phyloP scores from a whole-genome alignment of 2,329 filamentous ascomycete species.

The Aspergillus sp. region DNA sequence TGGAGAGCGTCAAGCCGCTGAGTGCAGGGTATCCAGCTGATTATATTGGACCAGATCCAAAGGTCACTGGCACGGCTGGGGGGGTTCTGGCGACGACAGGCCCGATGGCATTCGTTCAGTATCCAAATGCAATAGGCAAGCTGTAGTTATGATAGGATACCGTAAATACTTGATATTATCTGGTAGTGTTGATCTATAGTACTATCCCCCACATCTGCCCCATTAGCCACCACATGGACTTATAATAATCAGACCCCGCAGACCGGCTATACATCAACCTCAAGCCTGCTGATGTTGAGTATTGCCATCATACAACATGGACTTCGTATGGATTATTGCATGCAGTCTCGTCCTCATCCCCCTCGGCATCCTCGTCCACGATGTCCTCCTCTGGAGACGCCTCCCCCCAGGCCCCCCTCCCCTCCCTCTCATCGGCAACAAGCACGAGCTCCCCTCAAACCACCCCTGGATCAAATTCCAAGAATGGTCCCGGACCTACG shows the following conservation, averaged over 20 bases:
- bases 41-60: conserved; percentile 46
- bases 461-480: not conserved
- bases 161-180: no score
- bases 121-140: not conserved
- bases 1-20: conserved; percentile 62
- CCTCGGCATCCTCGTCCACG: not conserved
- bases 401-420: not conserved
- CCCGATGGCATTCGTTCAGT: not conserved
- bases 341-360: not conserved
- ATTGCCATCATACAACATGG: no score
- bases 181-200: no score
- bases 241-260: no score
- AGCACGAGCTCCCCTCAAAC: not conserved
- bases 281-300: no score
- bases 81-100: not conserved
- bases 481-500: not conserved
- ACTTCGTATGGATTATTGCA: no score
- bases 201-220: no score
- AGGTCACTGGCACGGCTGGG: not conserved
- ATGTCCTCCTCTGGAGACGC: not conserved
- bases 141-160: no score
- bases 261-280: no score
- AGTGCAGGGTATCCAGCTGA: conserved; percentile 65
- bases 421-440: not conserved
- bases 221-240: no score